A percentile compares a stretch with the other conserved stretches of the same genome.
phyloP scores from a whole-genome alignment of 805 yeast genomes.

The Metschnikowia shivogae region DNA sequence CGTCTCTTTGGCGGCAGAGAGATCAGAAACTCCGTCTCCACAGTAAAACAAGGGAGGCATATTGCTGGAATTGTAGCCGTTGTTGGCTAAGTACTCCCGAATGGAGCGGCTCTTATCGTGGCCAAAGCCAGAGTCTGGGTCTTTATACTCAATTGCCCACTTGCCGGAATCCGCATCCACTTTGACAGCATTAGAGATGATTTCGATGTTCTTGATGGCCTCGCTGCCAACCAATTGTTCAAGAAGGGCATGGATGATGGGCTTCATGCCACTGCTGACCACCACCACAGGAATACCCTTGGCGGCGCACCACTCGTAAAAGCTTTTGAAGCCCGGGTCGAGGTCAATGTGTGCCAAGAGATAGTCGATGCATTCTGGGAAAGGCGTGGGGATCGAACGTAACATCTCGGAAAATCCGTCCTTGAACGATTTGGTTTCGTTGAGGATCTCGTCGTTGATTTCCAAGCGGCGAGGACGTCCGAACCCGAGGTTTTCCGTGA shows the following conservation, averaged over 20 bases:
- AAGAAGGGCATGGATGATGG: conserved; percentile 78
- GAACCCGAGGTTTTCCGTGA: conserved; percentile 87
- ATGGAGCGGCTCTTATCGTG: conserved; percentile 92
- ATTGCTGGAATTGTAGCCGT: conserved; percentile 27
- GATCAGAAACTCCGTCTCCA: conserved; percentile 97
- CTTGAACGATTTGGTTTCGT: conserved; percentile 65
- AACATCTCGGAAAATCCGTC: conserved; percentile 85
- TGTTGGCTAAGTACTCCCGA: conserved; percentile 37
- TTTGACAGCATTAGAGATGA: conserved; percentile 75
- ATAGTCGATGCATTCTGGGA: conserved; percentile 73
- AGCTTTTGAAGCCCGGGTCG: conserved; percentile 86
- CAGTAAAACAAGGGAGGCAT: conserved; percentile 77
- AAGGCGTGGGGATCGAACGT: conserved; percentile 69
- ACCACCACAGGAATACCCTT: conserved; percentile 79
- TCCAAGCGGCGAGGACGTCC: conserved; percentile 64
- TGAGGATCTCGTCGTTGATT: conserved; percentile 68
- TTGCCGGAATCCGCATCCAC: conserved; percentile 47
- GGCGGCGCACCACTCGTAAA: conserved; percentile 73
- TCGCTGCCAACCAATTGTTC: conserved; percentile 72
- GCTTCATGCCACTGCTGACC: conserved; percentile 91
- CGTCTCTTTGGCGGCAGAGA: conserved; percentile 93
- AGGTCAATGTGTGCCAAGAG: conserved; percentile 62
- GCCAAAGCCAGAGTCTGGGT: conserved; percentile 79
- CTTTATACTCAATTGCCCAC: conserved; percentile 86
- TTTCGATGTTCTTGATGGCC: conserved; percentile 66